Conservation (phyloP, 2,329 filamentous ascomycete species). For the Diaporthe destruens region DNA sequence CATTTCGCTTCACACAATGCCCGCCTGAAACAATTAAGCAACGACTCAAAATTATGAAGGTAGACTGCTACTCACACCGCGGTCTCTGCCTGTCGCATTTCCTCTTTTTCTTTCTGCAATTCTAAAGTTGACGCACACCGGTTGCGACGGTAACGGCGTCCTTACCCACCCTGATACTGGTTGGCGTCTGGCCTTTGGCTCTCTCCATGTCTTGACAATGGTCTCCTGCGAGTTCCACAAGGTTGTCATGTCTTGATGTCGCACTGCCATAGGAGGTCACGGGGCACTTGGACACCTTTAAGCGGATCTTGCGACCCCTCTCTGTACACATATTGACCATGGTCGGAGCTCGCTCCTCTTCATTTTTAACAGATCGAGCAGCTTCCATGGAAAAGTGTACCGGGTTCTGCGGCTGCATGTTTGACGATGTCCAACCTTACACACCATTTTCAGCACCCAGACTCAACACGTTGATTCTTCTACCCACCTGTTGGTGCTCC, state of each 20-base stretch:
- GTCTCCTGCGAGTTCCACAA: neutral
- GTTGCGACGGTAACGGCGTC: no score
- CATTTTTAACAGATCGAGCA: neutral
- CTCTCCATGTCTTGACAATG: no score
- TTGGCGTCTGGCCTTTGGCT: no score
- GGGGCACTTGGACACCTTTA: neutral
- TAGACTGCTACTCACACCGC: neutral
- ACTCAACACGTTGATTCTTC: no score
- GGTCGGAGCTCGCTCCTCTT: neutral
- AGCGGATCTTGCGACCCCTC: no score
- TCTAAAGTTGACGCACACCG: neutral
- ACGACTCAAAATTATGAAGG: no score
- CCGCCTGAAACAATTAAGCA: neutral
- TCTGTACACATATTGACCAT: neutral
- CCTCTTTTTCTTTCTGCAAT: neutral
- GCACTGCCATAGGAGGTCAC: neutral
- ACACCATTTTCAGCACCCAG: neutral
- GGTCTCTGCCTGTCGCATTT: neutral
- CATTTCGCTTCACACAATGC: neutral
- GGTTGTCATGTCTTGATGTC: no score
- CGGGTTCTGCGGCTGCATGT: neutral
- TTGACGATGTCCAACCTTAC: neutral
- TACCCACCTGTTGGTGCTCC: no score
- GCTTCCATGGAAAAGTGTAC: neutral
- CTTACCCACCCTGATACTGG: no score